phyloP scores from a whole-genome alignment of 2,329 filamentous ascomycete genomes.

The Fusarium oligoseptatum region DNA sequence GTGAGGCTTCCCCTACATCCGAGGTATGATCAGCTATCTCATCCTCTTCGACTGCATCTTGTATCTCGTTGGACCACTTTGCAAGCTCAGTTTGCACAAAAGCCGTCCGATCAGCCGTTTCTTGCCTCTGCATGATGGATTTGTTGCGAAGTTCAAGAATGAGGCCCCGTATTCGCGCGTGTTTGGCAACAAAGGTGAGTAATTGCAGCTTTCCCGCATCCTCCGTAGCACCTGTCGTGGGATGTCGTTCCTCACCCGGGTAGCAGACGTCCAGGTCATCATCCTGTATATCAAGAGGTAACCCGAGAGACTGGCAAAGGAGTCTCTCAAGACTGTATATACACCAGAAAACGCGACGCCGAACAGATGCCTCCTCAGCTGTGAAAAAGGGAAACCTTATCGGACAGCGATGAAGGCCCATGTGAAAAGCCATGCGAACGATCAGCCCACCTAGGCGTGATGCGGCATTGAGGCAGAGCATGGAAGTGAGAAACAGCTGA shows the following conservation, averaged over 20 bases:
- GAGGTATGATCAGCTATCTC: constrained; percentile 26
- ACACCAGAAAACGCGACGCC: constrained; percentile 69
- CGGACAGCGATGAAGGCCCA: constrained; percentile 71
- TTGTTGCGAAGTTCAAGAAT: constrained; percentile 67
- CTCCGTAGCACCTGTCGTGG: constrained; percentile 15
- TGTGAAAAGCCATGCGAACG: constrained; percentile 67
- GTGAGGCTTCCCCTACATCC: constrained; percentile 8
- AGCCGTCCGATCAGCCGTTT: constrained; percentile 57
- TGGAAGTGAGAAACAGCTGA: constrained; percentile 67
- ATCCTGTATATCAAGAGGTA: constrained; percentile 67
- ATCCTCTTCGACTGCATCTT: constrained; percentile 60
- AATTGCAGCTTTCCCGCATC: constrained; percentile 51
- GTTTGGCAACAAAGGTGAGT: constrained; percentile 58
- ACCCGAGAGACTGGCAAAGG: constrained; percentile 67
- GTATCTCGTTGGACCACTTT: constrained; percentile 67
- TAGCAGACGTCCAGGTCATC: constrained; percentile 71
- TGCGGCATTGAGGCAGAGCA: constrained; percentile 68
- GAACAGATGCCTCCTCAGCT: constrained; percentile 59
- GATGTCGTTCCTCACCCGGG: constrained; percentile 61
- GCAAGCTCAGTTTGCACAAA: constrained; percentile 63
- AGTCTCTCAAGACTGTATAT: constrained; percentile 68
- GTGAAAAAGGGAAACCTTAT: constrained; percentile 65
- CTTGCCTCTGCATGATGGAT: constrained; percentile 59
- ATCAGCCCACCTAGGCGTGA: constrained; percentile 68
- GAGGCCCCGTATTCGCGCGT: constrained; percentile 62